Conservation (phyloP, 2,329 filamentous ascomycete genomes). For the Arthroderma sp. region DNA sequence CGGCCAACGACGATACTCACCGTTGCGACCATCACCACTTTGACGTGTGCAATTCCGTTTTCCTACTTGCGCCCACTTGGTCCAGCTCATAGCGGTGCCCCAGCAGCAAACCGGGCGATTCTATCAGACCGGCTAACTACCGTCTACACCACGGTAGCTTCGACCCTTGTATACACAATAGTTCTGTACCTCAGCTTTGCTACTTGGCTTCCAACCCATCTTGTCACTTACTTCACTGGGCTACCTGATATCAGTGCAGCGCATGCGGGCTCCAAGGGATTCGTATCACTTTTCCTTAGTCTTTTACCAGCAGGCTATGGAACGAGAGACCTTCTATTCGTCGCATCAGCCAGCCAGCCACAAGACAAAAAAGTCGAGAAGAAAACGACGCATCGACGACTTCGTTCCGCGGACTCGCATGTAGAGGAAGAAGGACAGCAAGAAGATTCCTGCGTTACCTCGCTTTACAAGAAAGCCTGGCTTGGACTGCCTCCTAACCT, state of each 20-base stretch:
- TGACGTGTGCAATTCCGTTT: slow-evolving; percentile 62
- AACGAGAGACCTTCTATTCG: slow-evolving; percentile 64
- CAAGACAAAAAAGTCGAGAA: slow-evolving; percentile 14
- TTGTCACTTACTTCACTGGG: slow-evolving; percentile 64
- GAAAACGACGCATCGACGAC: background rate
- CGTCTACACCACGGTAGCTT: slow-evolving; percentile 54
- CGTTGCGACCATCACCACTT: slow-evolving; percentile 54
- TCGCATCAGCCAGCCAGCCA: slow-evolving; percentile 39
- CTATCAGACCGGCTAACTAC: slow-evolving; percentile 51
- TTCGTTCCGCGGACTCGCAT: slow-evolving; percentile 13
- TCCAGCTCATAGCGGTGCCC: slow-evolving; percentile 46
- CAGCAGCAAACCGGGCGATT: slow-evolving; percentile 44
- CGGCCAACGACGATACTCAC: slow-evolving; percentile 48
- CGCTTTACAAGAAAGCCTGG: slow-evolving; percentile 47
- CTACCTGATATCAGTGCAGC: slow-evolving; percentile 57
- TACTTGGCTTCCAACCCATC: slow-evolving; percentile 56
- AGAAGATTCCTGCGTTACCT: slow-evolving; percentile 57
- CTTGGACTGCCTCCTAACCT: slow-evolving; percentile 50
- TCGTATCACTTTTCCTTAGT: slow-evolving; percentile 36
- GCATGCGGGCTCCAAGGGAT: slow-evolving; percentile 48
- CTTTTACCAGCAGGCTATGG: slow-evolving; percentile 60
- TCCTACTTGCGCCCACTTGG: slow-evolving; percentile 58
- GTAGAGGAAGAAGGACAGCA: slow-evolving; percentile 41
- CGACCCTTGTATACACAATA: slow-evolving; percentile 63
- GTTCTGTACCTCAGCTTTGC: slow-evolving; percentile 56